These are phyloP conservation scores for Periconia macrospinosa DNA, from an alignment of 2,329 filamentous ascomycete genomes.

Conservation along the genomic window DNA sequence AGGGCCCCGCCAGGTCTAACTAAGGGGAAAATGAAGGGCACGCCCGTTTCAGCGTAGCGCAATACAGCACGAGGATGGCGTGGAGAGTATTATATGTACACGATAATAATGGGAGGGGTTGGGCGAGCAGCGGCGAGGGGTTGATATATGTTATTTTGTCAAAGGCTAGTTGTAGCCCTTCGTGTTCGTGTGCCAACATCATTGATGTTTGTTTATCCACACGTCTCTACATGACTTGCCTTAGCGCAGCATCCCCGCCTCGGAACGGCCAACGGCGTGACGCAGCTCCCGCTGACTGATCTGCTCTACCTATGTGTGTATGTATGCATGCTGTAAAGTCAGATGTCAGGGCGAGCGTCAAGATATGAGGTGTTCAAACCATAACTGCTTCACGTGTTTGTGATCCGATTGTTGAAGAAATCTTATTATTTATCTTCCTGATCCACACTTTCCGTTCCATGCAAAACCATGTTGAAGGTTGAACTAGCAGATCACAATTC, in stretches of 20 bases:
- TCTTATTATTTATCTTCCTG: too few relatives aligned
- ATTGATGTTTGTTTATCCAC: constrained; percentile 3
- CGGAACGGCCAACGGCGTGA: constrained; percentile 18
- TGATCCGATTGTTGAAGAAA: too few relatives aligned
- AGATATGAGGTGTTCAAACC: too few relatives aligned
- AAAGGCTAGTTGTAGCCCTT: neutral
- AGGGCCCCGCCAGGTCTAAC: constrained; percentile 35
- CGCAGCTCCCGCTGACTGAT: constrained; percentile 7
- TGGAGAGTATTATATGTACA: neutral
- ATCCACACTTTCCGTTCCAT: too few relatives aligned
- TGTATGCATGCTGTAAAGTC: too few relatives aligned
- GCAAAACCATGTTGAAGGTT: too few relatives aligned
- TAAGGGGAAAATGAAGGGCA: constrained; percentile 32
- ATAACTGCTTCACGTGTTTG: too few relatives aligned
- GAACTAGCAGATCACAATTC: too few relatives aligned
- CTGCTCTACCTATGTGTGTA: too few relatives aligned
- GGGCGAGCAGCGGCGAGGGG: neutral
- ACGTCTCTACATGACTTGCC: constrained; percentile 2
- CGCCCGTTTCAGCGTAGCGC: constrained; percentile 20
- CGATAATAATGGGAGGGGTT: too few relatives aligned
- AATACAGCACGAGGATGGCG: constrained; percentile 9
- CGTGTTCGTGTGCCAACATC: constrained; percentile 2
- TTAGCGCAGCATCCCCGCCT: constrained; percentile 25
- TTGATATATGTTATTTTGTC: neutral
- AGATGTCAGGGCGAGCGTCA: too few relatives aligned